Evolutionary conservation across 169 alveolate species (phyloP).

Genomic region (Plasmodium billcollinsi): DNA sequence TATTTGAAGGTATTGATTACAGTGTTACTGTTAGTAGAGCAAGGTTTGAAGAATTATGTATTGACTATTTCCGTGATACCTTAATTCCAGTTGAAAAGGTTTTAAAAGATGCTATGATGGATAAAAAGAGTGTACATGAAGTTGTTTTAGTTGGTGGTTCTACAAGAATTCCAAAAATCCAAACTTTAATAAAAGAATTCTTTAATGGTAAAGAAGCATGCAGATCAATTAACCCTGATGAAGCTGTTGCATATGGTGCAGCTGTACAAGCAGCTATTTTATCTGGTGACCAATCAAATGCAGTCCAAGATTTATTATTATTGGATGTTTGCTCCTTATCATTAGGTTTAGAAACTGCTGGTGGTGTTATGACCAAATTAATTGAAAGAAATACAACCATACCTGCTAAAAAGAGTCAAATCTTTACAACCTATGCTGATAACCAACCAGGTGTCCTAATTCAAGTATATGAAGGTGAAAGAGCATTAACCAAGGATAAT

Average conservation of each 20-base stretch:
- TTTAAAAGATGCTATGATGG: slow-evolving; percentile 94
- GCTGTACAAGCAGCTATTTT: slow-evolving; percentile 96
- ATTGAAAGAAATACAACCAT: slow-evolving; percentile 95
- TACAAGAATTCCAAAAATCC: slow-evolving; percentile 97
- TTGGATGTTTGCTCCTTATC: slow-evolving; percentile 96
- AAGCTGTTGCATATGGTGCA: slow-evolving; percentile 98
- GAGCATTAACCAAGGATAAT: slow-evolving; percentile 98
- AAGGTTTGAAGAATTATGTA: slow-evolving; percentile 97
- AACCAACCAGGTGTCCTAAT: slow-evolving; percentile 97
- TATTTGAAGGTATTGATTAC: slow-evolving; percentile 97
- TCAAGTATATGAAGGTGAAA: slow-evolving; percentile 97
- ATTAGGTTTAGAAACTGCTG: slow-evolving; percentile 96
- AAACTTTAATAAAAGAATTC: slow-evolving; percentile 92
- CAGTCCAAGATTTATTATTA: slow-evolving; percentile 92
- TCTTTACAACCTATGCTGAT: slow-evolving; percentile 96
- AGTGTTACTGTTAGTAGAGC: slow-evolving; percentile 96
- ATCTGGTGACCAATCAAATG: slow-evolving; percentile 93
- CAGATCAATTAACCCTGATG: slow-evolving; percentile 95
- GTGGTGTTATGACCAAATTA: slow-evolving; percentile 95
- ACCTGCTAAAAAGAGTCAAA: slow-evolving; percentile 95
- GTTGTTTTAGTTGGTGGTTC: slow-evolving; percentile 99
- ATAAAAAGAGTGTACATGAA: slow-evolving; percentile 95
- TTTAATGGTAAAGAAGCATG: slow-evolving; percentile 95
- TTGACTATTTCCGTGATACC: slow-evolving; percentile 95
- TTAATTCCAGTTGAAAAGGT: slow-evolving; percentile 97